These are phyloP conservation scores for Postia placenta DNA, from an alignment of 768 basidiomycete species.

Conservation along the genomic window DNA sequence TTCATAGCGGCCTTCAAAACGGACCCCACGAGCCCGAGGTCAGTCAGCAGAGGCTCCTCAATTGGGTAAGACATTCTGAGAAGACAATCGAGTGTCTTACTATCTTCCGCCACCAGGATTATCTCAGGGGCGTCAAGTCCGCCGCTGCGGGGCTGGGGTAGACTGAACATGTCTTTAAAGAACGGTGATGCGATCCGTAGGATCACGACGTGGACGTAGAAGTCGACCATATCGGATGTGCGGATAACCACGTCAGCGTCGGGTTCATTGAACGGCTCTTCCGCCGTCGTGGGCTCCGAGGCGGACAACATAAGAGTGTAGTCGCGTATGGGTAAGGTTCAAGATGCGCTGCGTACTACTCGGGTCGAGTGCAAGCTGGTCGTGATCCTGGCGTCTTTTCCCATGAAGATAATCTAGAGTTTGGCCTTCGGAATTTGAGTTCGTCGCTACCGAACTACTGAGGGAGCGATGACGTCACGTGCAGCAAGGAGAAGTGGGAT, in stretches of 20 bases:
- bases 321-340: neutral
- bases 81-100: neutral
- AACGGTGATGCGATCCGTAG: conserved; percentile 52
- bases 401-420: neutral
- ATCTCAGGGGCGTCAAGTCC: neutral
- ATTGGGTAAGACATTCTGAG: neutral
- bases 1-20: conserved; percentile 2
- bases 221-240: conserved; percentile 45
- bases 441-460: too few relatives aligned
- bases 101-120: conserved; percentile 1
- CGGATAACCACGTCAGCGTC: conserved; percentile 44
- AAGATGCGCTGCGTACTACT: neutral
- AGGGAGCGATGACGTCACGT: too few relatives aligned
- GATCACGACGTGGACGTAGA: conserved; percentile 48
- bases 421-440: too few relatives aligned
- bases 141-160: conserved; percentile 34
- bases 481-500: too few relatives aligned
- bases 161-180: conserved; percentile 48
- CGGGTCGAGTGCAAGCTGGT: neutral
- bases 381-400: neutral
- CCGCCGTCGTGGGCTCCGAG: neutral
- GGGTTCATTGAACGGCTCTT: conserved; percentile 39
- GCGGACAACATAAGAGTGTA: neutral
- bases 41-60: neutral
- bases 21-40: neutral